Evolutionary conservation across 768 basidiomycete genomes (phyloP), one percentile per base, ranked within the genome.

Genomic region (Polyporus arcularius): DNA sequence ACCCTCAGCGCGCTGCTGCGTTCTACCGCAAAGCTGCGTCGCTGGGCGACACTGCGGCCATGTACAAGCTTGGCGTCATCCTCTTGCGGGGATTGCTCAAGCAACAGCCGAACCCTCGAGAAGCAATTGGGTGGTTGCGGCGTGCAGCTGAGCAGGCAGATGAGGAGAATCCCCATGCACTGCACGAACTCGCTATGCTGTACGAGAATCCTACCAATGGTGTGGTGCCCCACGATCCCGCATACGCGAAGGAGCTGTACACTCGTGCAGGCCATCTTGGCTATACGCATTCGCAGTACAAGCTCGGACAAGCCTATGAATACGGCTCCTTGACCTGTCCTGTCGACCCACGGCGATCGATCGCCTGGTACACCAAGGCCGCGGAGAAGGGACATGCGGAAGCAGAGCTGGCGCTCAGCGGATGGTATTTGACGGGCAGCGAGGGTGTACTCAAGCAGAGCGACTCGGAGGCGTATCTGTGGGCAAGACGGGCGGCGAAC

Each of bases 61-160:
- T 98, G 97, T 98, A 97, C 79, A 98, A 98, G 74, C 86, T 99
- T n/a, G 95, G 95, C n/a, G 96, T 97, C 89, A 91, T 98, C 64
- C 82, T 97, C 32, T 80, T 98, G 21, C 85, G 92, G 39, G 96
- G 96, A 11, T 75, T 86, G 15, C 81, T 98, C 4, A 89, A 87
- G 28, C 93, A 96, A 72, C 85, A 82, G 57, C 87, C 84, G 64
- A 97, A 97, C 71, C 87, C 87, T 1, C 85, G 95, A 35, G 97
- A 99, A 71, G 96, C 95, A 6, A 85, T 96, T 65, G 89, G 87
- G 59, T 99, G 97, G 97, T 80, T 99, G 57, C 89, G 90, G 67
- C 85, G 95, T 26, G 97, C 97, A 1, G 96, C 95, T 3, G 90
- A 94, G 67, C 96, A 99, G 76, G 97, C 96, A 5, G 97, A 99